phyloP scores from a whole-genome alignment of 2,329 filamentous ascomycete genomes.

The Chrysoporthe deuterocubensis region DNA sequence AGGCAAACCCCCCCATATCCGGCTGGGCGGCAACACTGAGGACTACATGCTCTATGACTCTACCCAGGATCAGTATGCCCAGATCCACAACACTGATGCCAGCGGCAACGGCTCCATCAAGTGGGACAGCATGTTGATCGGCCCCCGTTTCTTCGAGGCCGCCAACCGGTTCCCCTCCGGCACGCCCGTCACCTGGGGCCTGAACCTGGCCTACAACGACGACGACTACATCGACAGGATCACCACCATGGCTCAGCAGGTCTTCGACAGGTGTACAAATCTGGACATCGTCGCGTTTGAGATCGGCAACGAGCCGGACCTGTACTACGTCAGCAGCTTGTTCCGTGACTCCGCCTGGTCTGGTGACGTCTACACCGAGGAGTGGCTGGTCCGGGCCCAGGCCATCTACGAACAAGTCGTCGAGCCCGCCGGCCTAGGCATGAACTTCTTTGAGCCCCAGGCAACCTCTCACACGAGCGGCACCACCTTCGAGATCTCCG shows the following conservation, averaged over 20 bases:
- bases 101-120: slow-evolving; percentile 45
- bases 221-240: slow-evolving; percentile 49
- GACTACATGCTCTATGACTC: slow-evolving; percentile 53
- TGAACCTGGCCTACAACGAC: slow-evolving; percentile 53
- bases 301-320: slow-evolving; percentile 39
- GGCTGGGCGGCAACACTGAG: slow-evolving; percentile 55
- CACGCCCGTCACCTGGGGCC: slow-evolving; percentile 53
- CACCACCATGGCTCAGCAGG: slow-evolving; percentile 42
- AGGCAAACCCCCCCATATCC: slow-evolving; percentile 51
- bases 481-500: slow-evolving; percentile 51
- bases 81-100: slow-evolving; percentile 43
- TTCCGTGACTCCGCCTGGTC: slow-evolving; percentile 49
- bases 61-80: slow-evolving; percentile 40
- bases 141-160: slow-evolving; percentile 51
- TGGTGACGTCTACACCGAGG: slow-evolving; percentile 46
- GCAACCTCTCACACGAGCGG: slow-evolving; percentile 55
- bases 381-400: slow-evolving; percentile 50
- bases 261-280: slow-evolving; percentile 31
- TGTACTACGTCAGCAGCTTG: slow-evolving; percentile 43
- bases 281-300: slow-evolving; percentile 37
- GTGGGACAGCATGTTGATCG: slow-evolving; percentile 50
- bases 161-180: slow-evolving; percentile 53
- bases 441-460: slow-evolving; percentile 53
- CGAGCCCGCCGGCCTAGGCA: slow-evolving; percentile 42
- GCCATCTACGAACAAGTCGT: slow-evolving; percentile 50